Evolutionary conservation across 1,284 basidiomycete species (phyloP).

Genomic region (Trichosporon ovoides): DNA sequence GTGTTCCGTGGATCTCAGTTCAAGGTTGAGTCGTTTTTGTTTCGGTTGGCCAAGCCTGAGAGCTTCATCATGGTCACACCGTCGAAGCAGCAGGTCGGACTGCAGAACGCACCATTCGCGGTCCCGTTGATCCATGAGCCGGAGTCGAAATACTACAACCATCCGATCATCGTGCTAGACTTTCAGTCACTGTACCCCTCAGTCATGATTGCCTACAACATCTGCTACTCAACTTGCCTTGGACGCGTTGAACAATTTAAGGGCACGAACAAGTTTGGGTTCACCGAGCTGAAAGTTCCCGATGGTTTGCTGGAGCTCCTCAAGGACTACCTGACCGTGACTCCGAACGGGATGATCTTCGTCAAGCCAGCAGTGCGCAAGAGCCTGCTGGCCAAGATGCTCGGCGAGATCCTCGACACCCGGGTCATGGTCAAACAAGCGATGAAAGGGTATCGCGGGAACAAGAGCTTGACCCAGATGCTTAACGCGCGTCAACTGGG

Average conservation of each 20-base stretch:
- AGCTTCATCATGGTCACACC: conserved; percentile 83
- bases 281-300: conserved; percentile 64
- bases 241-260: conserved; percentile 79
- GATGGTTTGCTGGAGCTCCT: conserved; percentile 64
- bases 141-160: conserved; percentile 82
- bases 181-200: conserved; percentile 96
- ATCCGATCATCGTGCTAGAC: conserved; percentile 86
- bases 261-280: conserved; percentile 79
- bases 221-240: conserved; percentile 95
- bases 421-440: conserved; percentile 95
- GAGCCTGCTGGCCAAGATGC: conserved; percentile 84
- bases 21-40: conserved; percentile 98
- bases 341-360: conserved; percentile 91
- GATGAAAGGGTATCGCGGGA: conserved; percentile 72
- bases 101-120: conserved; percentile 86
- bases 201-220: conserved; percentile 98
- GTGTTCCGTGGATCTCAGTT: conserved; percentile 92
- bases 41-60: conserved; percentile 95
- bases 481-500: conserved; percentile 83
- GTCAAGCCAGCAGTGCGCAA: conserved; percentile 79
- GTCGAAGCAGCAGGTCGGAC: conserved; percentile 79
- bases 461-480: conserved; percentile 68
- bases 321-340: conserved; percentile 71
- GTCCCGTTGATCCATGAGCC: conserved; percentile 95
- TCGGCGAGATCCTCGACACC: conserved; percentile 88